Base-by-base conservation (phyloP, 352 stramenopile species). In the Pythium aquatile region DNA sequence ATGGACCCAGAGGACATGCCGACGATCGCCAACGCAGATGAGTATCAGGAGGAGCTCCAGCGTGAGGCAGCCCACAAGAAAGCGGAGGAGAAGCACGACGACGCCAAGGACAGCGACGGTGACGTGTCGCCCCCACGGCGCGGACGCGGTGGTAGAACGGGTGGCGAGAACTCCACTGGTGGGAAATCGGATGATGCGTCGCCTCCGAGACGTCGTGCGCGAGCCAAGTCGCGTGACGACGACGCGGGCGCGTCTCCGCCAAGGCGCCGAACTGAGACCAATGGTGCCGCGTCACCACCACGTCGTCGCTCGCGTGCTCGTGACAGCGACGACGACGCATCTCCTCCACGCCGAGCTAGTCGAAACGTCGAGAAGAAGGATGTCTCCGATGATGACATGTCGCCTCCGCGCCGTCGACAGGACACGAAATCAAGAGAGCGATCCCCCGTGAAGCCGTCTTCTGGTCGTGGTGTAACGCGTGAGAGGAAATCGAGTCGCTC, bases 11-110 rank as follows among this genome's bases (percentile, higher is more conserved):
- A 87, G 40, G 79, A 90, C 72, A 65, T 89, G 44, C 85, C 83
- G 3, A 74, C 91, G 5, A 88, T 90, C 63, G 81, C 87, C 39
- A 86, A 92, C 57, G 82, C 85, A 1, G 72, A 91, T 24, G 78
- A 83, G 42, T 91, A 82, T 52, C 48, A 89, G 40, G 74, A 79
- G 20, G 74, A 89, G 30, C 70, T 88, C 17, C 60, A 75, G 4
- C 67, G 66, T 4, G 73, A 71, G 30, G 68, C 78, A n/a, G 69
- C 52, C 53, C 20, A 47, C 35, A 62, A 66, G 26, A 66, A 75
- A 11, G 33, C 61, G 0, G 57, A 66, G 9, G 66, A 77, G 13
- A 63, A 37, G 9, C 77, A 89, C 5, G 26, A 24, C 13, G 30
- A 26, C 32, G 37, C 11, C 29, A 55, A 16, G 28, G 28, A 42